These are phyloP conservation scores for Solanum stenotomum DNA, from an alignment of 257 asterid species.

Conservation along the genomic window DNA sequence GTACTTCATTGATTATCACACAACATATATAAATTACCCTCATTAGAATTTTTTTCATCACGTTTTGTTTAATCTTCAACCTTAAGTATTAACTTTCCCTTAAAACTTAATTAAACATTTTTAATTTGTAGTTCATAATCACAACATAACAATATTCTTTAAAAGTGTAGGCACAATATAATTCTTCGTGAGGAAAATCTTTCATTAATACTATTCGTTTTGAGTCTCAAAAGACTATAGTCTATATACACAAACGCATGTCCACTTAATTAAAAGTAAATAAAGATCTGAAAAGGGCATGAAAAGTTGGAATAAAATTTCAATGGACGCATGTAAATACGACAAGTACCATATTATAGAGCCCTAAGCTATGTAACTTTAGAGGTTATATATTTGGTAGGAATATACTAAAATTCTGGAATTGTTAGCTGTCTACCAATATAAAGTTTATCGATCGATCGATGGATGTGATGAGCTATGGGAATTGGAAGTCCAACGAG, in stretches of 20 bases:
- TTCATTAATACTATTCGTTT: neutral
- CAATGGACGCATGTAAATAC: neutral
- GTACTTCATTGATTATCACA: neutral
- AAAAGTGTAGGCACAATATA: neutral
- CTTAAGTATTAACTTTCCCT: neutral
- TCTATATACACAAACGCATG: neutral
- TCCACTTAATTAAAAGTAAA: neutral
- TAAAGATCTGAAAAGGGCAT: neutral
- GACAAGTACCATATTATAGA: neutral
- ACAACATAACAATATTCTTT: neutral
- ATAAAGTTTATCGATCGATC: neutral
- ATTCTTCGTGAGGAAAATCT: neutral
- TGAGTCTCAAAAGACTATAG: neutral
- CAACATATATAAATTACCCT: neutral
- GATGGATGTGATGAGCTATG: neutral
- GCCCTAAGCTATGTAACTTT: neutral
- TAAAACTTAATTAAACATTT: neutral
- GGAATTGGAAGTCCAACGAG: neutral
- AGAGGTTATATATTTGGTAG: neutral
- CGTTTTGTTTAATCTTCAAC: neutral
- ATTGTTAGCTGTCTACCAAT: neutral
- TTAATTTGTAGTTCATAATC: neutral
- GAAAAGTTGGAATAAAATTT: neutral
- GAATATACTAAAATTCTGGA: neutral
- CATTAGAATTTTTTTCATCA: neutral